Base-by-base conservation (phyloP, 768 basidiomycete species). In the Russula griseocarnosa region DNA sequence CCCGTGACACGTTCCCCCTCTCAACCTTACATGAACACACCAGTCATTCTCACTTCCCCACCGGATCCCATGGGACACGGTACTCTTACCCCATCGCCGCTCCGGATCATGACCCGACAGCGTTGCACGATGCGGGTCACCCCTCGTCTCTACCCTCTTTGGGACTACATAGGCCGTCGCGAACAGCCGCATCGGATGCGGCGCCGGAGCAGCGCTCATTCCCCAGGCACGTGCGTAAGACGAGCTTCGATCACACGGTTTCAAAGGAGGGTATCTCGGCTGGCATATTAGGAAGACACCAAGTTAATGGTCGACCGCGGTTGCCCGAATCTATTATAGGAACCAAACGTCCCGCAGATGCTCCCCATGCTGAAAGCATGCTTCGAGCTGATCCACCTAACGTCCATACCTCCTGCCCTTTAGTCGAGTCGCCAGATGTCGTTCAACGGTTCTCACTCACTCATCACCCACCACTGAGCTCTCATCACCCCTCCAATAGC, bases 201-300 rank as follows among this genome's bases (percentile, higher is more conserved):
- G 67, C 76, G 63, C 70, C 74, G 56, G 76, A 76, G 66, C 71
- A 79, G 68, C 85, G 81, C 66, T 75, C 81, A 34, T 91, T 94
- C 72, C 91, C 94, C 58, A 83, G 88, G 64, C 88, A 90, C 74
- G 91, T 93, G 63, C 84, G 94, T 66, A 97, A 97, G 79, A 92
- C 94, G 52, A 94, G 92, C 75, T 96, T 94, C 73, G 94, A 97
- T 74, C 94, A 94, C 75, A 94, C 94, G 4, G 87, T 95, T 46
- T 81, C 83, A 42, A 83, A 82, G 67, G 85, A 87, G 65, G 83
- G 81, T 42, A 81, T 86, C 60, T 77, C 85, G 63, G 71, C 78
- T 34, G 83, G 82, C 47, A 74, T 84, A 55, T 81, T 81, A 69
- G 87, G 87, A 61, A 80, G 90, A 55, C 90, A 92, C 76, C 88